phyloP scores from a whole-genome alignment of 768 basidiomycete genomes.

The Tulasnella sp. region DNA sequence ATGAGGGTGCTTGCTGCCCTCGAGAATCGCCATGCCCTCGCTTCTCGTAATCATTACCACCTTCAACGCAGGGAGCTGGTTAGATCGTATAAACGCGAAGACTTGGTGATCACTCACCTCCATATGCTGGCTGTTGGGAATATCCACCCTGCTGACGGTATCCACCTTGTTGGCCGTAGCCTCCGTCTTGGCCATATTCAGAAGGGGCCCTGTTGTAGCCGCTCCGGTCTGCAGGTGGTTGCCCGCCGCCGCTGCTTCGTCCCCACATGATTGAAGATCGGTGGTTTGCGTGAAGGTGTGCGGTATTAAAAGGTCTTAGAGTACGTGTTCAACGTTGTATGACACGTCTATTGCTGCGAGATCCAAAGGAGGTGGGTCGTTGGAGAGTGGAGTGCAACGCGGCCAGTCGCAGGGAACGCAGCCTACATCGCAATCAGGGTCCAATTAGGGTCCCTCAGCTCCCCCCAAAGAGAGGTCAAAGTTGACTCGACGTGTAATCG shows the following conservation, averaged over 20 bases:
- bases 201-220: neutral
- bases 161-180: neutral
- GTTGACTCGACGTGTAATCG: neutral
- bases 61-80: neutral
- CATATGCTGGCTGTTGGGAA: neutral
- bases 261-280: conserved; percentile 1
- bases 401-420: neutral
- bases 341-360: neutral
- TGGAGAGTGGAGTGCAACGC: neutral
- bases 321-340: neutral
- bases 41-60: neutral
- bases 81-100: neutral
- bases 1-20: neutral
- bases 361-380: neutral
- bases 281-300: neutral
- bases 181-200: neutral
- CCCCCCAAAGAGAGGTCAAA: neutral
- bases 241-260: neutral
- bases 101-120: neutral
- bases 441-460: neutral
- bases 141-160: too few species aligned
- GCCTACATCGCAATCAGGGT: conserved; percentile 7
- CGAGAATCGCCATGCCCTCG: too few species aligned
- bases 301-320: neutral
- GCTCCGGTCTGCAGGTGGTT: neutral